Conservation (phyloP, 2,329 filamentous ascomycete genomes). For the Graphiopsis chlorocephala region DNA sequence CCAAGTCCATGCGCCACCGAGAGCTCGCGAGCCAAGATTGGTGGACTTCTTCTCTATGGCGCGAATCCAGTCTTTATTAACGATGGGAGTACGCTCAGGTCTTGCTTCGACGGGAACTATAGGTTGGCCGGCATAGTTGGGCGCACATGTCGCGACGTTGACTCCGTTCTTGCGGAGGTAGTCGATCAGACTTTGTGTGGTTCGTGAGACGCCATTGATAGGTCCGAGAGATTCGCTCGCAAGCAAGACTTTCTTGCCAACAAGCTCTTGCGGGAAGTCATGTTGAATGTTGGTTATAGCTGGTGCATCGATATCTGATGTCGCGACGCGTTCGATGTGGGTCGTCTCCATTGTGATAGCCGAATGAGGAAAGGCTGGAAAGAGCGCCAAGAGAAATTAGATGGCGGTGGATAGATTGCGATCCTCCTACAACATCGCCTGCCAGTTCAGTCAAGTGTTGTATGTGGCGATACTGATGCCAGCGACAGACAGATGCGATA, state of each 20-base stretch:
- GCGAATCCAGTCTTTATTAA: constrained; percentile 35
- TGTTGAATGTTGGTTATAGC: not conserved
- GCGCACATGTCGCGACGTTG: constrained; percentile 65
- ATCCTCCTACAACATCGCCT: constrained; percentile 1
- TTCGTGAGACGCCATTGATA: constrained; percentile 70
- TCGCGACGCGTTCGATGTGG: constrained; percentile 2
- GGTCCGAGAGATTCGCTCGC: constrained; percentile 71
- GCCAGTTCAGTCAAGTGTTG: not conserved
- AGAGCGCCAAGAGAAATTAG: constrained; percentile 1
- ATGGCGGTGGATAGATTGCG: not conserved
- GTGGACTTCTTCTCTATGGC: constrained; percentile 33
- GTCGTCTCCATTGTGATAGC: constrained; percentile 4
- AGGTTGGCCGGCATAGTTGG: constrained; percentile 55
- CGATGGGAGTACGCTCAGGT: constrained; percentile 28
- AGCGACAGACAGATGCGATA: not conserved
- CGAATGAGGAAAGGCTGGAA: constrained; percentile 2
- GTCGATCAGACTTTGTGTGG: constrained; percentile 66
- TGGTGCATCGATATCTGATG: not conserved
- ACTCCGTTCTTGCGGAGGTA: constrained; percentile 64
- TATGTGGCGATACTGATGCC: not conserved
- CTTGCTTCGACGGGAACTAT: constrained; percentile 32
- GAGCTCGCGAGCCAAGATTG: constrained; percentile 32
- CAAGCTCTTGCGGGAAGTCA: constrained; percentile 47
- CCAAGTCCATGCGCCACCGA: constrained; percentile 35
- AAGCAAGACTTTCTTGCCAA: constrained; percentile 61